Conservation (phyloP, 148 eudicot species). For the Agrostemma githago region DNA sequence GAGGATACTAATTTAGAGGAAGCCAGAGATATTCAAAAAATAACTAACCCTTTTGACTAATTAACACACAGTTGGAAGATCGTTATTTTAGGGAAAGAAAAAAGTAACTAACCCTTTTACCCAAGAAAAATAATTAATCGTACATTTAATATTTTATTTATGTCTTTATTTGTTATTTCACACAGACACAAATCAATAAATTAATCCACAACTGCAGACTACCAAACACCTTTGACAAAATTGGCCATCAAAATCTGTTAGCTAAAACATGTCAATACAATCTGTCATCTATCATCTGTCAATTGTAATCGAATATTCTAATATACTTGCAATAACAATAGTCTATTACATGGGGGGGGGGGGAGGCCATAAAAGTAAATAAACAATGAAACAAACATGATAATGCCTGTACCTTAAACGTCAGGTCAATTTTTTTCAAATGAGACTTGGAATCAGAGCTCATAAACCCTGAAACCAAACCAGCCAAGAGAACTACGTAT, state of each 20-base stretch:
- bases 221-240: neutral
- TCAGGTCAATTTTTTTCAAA: neutral
- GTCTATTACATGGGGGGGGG: neutral
- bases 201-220: neutral
- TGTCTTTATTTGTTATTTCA: too few species aligned
- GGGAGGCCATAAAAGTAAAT: neutral
- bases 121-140: too few species aligned
- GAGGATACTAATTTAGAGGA: neutral
- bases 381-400: neutral
- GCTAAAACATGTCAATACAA: neutral
- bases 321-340: neutral
- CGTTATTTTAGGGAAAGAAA: too few species aligned
- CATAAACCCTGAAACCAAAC: neutral
- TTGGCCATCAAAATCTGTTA: neutral
- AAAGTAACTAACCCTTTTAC: too few species aligned
- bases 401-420: neutral
- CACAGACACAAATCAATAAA: too few species aligned
- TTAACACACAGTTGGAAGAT: too few species aligned
- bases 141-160: too few species aligned
- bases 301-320: too few species aligned
- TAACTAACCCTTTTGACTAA: too few species aligned
- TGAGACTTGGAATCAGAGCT: neutral
- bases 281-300: neutral
- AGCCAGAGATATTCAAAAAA: neutral
- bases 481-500: neutral